These are phyloP conservation scores for Chlorociboria aeruginascens DNA, from an alignment of 495 filamentous ascomycete species.

Conservation along the genomic window DNA sequence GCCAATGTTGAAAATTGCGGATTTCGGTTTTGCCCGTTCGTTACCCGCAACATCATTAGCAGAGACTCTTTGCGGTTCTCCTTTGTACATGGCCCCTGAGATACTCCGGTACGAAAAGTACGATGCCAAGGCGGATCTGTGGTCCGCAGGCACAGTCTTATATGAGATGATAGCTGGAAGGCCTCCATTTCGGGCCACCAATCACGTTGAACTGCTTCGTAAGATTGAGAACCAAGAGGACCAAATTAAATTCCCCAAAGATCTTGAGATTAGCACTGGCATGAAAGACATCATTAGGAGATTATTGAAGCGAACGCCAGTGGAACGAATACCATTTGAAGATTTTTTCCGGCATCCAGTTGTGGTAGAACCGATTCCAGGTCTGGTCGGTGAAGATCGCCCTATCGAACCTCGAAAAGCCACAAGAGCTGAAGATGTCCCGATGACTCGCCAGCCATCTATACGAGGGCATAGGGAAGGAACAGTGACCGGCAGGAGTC, in stretches of 20 bases:
- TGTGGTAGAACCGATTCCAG: slow-evolving; percentile 70
- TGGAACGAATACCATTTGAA: slow-evolving; percentile 71
- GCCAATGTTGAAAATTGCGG: slow-evolving; percentile 92
- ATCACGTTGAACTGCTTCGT: slow-evolving; percentile 86
- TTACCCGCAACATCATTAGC: slow-evolving; percentile 81
- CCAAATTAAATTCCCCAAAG: slow-evolving; percentile 67
- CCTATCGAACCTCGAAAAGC: slow-evolving; percentile 26
- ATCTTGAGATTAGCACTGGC: slow-evolving; percentile 54
- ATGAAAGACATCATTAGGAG: slow-evolving; percentile 72
- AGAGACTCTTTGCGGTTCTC: slow-evolving; percentile 95
- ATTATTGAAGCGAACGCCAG: slow-evolving; percentile 73
- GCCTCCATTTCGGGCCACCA: slow-evolving; percentile 82
- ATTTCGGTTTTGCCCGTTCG: slow-evolving; percentile 93
- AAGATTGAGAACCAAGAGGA: slow-evolving; percentile 84
- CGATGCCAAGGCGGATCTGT: slow-evolving; percentile 90
- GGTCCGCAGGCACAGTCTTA: slow-evolving; percentile 92
- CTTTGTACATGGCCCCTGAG: slow-evolving; percentile 97
- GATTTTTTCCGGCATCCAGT: slow-evolving; percentile 68
- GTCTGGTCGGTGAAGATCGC: slow-evolving; percentile 64
- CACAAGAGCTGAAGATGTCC: slow-evolving; percentile 4
- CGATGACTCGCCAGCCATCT: slow-evolving; percentile 11
- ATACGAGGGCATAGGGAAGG: slow-evolving; percentile 1
- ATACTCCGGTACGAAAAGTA: slow-evolving; percentile 96
- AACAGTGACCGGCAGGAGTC: background rate
- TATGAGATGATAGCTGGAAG: slow-evolving; percentile 89